phyloP scores from a whole-genome alignment of 305 asterid genomes.

The Fraxinus xanthoxyloides region DNA sequence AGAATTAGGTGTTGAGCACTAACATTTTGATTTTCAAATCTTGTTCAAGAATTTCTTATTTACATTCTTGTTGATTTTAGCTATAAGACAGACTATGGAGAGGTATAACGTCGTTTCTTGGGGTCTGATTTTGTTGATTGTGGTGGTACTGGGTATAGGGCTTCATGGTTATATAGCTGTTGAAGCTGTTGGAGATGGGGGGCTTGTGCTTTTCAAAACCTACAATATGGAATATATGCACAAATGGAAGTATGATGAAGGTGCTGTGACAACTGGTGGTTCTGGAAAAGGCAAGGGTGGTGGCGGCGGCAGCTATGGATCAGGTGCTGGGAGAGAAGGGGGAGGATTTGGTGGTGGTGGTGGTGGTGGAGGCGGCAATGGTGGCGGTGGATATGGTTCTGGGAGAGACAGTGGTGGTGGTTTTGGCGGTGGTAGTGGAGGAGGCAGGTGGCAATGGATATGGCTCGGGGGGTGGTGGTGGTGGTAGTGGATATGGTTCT shows the following conservation, averaged over 20 bases:
- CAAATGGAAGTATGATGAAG: neutral
- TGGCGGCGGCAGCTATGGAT: constrained; percentile 12
- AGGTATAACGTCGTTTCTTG: constrained; percentile 11
- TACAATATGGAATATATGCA: neutral
- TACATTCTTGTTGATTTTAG: neutral
- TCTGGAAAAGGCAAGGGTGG: constrained; percentile 30
- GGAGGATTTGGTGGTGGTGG: constrained; percentile 19
- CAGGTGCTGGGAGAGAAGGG: constrained; percentile 2
- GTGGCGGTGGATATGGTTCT: constrained; percentile 5
- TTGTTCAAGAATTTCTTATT: neutral
- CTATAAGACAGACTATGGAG: constrained; percentile 6
- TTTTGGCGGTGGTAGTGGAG: constrained; percentile 1
- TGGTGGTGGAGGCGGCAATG: constrained; percentile 19
- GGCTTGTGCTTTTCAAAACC: neutral
- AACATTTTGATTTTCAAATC: neutral
- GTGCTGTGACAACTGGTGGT: constrained; percentile 24
- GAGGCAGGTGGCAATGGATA: constrained; percentile 1
- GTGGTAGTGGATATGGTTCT: constrained; percentile 14
- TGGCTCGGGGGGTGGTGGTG: constrained; percentile 6
- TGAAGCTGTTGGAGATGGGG: constrained; percentile 31
- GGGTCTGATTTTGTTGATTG: constrained; percentile 33
- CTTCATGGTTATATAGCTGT: constrained; percentile 16
- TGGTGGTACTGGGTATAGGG: constrained; percentile 23
- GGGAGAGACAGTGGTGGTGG: neutral
- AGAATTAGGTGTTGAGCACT: neutral